Percentiles rank a stretch among this genome's conserved stretches.
These are phyloP conservation scores for Fusarium gaditjirri DNA, from an alignment of 2,329 filamentous ascomycete species.

Conservation along the genomic window DNA sequence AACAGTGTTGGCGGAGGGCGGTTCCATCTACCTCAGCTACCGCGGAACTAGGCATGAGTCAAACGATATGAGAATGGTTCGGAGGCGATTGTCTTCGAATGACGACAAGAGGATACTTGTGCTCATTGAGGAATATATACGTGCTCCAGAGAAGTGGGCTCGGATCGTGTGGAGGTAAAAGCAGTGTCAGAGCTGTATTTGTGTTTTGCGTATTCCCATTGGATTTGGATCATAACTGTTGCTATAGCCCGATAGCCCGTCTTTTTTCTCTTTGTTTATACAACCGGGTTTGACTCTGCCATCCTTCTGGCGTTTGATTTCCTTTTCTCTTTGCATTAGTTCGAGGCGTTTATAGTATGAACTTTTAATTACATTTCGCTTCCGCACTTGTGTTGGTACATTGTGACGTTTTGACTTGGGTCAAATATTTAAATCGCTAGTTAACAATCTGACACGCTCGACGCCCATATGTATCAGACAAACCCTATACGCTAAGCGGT, in stretches of 20 bases:
- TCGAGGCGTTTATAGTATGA: slow-evolving; percentile 46
- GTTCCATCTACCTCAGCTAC: slow-evolving; percentile 42
- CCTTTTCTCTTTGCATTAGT: slow-evolving; percentile 41
- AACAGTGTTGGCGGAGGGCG: slow-evolving; percentile 29
- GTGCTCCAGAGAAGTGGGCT: neutral
- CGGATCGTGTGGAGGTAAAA: slow-evolving; percentile 12
- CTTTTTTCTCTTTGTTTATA: slow-evolving; percentile 30
- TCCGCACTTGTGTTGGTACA: neutral
- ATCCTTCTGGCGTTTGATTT: slow-evolving; percentile 35
- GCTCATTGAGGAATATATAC: slow-evolving; percentile 2
- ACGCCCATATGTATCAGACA: slow-evolving; percentile 5
- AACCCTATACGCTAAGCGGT: slow-evolving; percentile 34
- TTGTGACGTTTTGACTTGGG: neutral
- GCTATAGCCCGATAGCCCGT: slow-evolving; percentile 31
- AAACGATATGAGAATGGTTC: neutral
- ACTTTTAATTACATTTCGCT: slow-evolving; percentile 44
- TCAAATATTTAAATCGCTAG: neutral
- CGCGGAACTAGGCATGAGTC: slow-evolving; percentile 21
- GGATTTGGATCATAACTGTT: slow-evolving; percentile 24
- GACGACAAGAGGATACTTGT: neutral
- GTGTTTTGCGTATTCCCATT: slow-evolving; percentile 38
- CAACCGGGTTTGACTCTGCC: slow-evolving; percentile 30
- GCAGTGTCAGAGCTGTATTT: slow-evolving; percentile 9
- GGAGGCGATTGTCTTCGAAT: neutral
- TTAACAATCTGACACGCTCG: neutral